Base-by-base conservation (phyloP, 345 rosid genomes). In the Bretschneidera sinensis region DNA sequence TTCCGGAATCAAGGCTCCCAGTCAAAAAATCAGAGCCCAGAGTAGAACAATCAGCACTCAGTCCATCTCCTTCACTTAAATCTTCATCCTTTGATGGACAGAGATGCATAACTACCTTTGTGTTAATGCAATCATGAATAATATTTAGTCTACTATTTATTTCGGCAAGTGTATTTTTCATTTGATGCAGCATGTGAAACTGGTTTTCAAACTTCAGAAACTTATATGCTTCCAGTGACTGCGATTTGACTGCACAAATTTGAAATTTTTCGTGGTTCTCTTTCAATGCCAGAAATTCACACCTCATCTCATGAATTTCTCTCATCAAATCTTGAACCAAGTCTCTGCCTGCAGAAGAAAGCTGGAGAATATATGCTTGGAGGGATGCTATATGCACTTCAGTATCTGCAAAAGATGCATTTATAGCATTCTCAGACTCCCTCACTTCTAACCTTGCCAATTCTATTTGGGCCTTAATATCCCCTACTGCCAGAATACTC, bases 21-120 rank as follows among this genome's bases (percentile, higher is more conserved):
- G 58, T 58, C 64, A 82, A 79, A 65, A 59, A 70, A 48, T 73
- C 88, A 66, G 82, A 82, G 64, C 74, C 74, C 65, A 83, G 84
- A 54, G 76, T 69, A 50, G 79, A 85, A 78, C 65, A 70, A 70
- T 74, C 78, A 66, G 76, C 64, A 77, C 77, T 81, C 78, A 64
- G 75, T 39, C 65, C 72, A 67, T 81, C 78, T 64, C 59, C 72
- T 57, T 83, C 83, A 21, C 66, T 72, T 51, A 50, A 50, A 65
- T 66, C 61, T 63, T 69, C 85, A 59, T 78, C 82, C 54, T 22
- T 71, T 24, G 72, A 59, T 18, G 51, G 62, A 61, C 50, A 55
- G 24, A 64, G 54, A 56, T 55, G 54, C 61, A 59, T 50, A 43
- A 55, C 58, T 51, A 51, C 61, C 64, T 74, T 77, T 58, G 43